Evolutionary conservation across 257 asterid genomes (phyloP).

Genomic region (Fraxinus cuspidata): DNA sequence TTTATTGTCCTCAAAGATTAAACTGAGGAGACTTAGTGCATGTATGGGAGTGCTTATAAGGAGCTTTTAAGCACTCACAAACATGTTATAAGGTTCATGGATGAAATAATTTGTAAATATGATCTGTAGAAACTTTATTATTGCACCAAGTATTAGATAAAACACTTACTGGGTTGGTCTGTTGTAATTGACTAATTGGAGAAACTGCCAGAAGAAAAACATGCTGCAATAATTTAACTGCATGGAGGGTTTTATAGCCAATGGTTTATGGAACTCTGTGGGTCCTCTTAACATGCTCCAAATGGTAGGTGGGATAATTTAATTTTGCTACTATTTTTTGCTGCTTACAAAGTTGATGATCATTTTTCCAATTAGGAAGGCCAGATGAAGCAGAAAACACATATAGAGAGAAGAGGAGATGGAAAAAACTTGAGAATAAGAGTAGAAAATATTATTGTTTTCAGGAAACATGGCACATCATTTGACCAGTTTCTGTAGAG

Average conservation of each 20-base stretch:
- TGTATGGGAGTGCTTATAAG: neutral
- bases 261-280: neutral
- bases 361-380: neutral
- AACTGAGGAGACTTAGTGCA: neutral
- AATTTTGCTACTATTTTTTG: constrained; percentile 3
- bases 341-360: neutral
- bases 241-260: constrained; percentile 7
- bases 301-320: neutral
- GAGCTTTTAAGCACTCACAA: neutral
- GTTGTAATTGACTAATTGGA: neutral
- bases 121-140: neutral
- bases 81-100: neutral
- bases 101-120: neutral
- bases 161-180: neutral
- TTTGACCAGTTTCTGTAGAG: neutral
- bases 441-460: neutral
- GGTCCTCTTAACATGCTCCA: neutral
- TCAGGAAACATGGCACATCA: neutral
- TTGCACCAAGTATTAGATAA: neutral
- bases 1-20: neutral
- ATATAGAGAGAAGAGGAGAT: neutral
- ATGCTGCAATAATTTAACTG: neutral
- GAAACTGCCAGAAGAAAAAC: neutral
- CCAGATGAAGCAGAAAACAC: neutral
- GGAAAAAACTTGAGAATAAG: neutral